Conservation (phyloP, 1,284 basidiomycete genomes). For the Cystobasidium sp. region DNA sequence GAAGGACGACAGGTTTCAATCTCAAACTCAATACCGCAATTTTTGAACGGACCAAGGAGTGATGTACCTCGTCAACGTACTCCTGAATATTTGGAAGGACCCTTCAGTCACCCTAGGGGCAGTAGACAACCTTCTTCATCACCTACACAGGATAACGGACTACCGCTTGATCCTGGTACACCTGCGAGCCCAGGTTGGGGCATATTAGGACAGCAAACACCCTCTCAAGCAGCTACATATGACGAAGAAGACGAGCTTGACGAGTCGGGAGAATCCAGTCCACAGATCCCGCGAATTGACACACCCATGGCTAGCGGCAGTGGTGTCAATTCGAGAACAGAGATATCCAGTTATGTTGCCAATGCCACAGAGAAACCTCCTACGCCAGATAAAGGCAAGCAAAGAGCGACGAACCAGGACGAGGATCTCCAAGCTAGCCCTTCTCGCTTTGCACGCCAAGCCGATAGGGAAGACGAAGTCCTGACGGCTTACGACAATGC, state of each 20-base stretch:
- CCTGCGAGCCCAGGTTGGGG: conserved; percentile 11
- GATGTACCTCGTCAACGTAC: too few species aligned
- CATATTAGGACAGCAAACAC: conserved; percentile 11
- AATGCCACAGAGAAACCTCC: not conserved
- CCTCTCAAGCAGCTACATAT: not conserved
- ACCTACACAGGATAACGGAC: not conserved
- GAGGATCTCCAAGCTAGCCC: not conserved
- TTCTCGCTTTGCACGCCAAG: not conserved
- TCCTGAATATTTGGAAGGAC: too few species aligned
- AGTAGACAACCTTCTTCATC: not conserved
- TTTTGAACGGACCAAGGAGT: too few species aligned
- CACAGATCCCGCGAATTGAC: too few species aligned
- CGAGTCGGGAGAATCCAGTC: not conserved
- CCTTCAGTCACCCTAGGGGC: not conserved
- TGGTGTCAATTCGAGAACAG: not conserved
- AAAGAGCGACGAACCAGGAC: not conserved
- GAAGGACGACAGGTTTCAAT: not conserved
- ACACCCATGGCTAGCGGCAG: not conserved
- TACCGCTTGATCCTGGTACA: not conserved
- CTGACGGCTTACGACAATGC: not conserved
- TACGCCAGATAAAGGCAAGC: not conserved
- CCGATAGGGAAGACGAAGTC: not conserved
- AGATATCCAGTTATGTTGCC: not conserved
- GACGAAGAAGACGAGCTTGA: conserved; percentile 25
- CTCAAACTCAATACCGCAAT: too few species aligned